A percentile compares a stretch with the other conserved stretches of the same genome.
phyloP scores from a whole-genome alignment of 2,329 filamentous ascomycete genomes.

The Bipolaris gigantea region DNA sequence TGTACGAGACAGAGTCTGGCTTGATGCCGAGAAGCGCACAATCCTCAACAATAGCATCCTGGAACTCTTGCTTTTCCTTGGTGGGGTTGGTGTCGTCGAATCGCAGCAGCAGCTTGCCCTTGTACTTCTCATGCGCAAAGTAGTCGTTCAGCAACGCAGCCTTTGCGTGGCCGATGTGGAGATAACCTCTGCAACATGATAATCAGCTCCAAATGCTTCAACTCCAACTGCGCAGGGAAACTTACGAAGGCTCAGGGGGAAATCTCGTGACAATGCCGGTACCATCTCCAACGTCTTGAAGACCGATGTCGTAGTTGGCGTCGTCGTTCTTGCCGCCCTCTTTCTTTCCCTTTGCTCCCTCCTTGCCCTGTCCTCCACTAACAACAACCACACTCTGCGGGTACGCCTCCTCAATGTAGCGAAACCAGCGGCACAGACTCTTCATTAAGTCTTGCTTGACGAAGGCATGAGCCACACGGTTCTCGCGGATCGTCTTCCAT shows the following conservation, averaged over 20 bases:
- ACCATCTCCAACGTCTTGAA: slow-evolving; percentile 79
- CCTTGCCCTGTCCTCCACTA: slow-evolving; percentile 36
- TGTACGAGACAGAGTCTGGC: slow-evolving; percentile 84
- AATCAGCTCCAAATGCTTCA: slow-evolving; percentile 6
- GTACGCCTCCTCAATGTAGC: slow-evolving; percentile 78
- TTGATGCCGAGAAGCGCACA: slow-evolving; percentile 88
- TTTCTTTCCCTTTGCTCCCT: slow-evolving; percentile 61
- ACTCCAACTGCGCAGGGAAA: slow-evolving; percentile 16
- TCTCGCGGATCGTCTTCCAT: slow-evolving; percentile 80
- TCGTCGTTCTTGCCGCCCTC: slow-evolving; percentile 70
- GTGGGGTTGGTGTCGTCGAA: slow-evolving; percentile 98
- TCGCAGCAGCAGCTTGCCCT: slow-evolving; percentile 85
- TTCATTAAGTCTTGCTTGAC: slow-evolving; percentile 75
- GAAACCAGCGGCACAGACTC: slow-evolving; percentile 85
- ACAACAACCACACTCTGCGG: slow-evolving; percentile 74
- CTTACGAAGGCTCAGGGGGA: slow-evolving; percentile 86
- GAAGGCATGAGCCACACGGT: slow-evolving; percentile 79
- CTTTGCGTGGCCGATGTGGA: slow-evolving; percentile 96
- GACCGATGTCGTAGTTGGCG: slow-evolving; percentile 84
- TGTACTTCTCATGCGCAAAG: slow-evolving; percentile 91
- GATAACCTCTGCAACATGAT: slow-evolving; percentile 62
- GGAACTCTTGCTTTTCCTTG: slow-evolving; percentile 96
- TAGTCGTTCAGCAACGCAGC: slow-evolving; percentile 93
- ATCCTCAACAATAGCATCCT: slow-evolving; percentile 92
- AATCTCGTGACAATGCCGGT: slow-evolving; percentile 82